Percentiles rank a stretch among this genome's conserved stretches.
phyloP scores from a whole-genome alignment of 73 alveolate species.

The Paramecium sonneborni region DNA sequence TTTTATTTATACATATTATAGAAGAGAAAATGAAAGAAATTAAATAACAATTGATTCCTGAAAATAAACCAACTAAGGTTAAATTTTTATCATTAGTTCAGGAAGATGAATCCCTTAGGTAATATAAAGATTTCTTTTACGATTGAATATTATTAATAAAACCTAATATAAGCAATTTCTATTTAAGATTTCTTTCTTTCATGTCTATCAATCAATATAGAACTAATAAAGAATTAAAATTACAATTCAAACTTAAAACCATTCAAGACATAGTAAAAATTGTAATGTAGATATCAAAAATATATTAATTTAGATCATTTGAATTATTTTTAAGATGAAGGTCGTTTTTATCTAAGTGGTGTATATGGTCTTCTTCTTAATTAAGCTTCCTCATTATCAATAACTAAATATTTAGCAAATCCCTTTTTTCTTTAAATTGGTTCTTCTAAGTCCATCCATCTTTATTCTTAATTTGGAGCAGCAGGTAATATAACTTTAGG shows the following conservation, averaged over 20 bases:
- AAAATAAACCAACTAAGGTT: neutral
- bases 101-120: neutral
- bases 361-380: conserved; percentile 9
- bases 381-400: neutral
- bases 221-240: too few species aligned
- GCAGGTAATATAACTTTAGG: conserved; percentile 45
- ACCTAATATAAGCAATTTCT: neutral
- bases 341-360: conserved; percentile 7
- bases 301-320: neutral
- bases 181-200: too few species aligned
- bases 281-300: neutral
- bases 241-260: too few species aligned
- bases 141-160: neutral
- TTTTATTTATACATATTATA: neutral
- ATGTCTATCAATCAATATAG: too few species aligned
- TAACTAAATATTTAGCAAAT: neutral
- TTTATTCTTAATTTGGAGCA: neutral
- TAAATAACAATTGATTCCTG: neutral
- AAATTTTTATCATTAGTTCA: neutral
- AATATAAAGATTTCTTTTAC: conserved; percentile 19
- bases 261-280: too few species aligned
- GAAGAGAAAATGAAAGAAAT: neutral
- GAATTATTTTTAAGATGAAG: conserved; percentile 18
- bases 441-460: conserved; percentile 50
- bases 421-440: conserved; percentile 46